phyloP scores from a whole-genome alignment of 441 rosid species.

The Dalechampia spathulata region DNA sequence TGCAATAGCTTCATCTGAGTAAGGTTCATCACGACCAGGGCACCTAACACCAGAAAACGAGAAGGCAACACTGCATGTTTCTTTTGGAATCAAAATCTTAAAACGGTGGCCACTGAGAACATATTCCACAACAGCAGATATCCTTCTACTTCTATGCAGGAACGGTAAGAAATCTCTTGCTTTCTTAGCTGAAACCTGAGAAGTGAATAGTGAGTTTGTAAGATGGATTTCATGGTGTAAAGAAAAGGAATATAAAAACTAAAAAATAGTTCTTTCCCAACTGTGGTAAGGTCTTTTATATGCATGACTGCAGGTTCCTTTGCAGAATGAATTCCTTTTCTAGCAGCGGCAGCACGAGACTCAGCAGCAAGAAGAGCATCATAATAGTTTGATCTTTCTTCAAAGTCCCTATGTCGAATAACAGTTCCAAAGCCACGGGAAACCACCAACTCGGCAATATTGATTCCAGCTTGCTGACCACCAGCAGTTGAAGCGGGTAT shows the following conservation, averaged over 20 bases:
- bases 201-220: conserved; percentile 11
- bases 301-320: conserved; percentile 76
- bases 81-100: conserved; percentile 88
- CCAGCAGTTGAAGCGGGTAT: conserved; percentile 31
- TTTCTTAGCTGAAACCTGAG: conserved; percentile 76
- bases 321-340: conserved; percentile 74
- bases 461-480: conserved; percentile 55
- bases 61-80: conserved; percentile 92
- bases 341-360: conserved; percentile 65
- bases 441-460: conserved; percentile 80
- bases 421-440: conserved; percentile 77
- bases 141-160: conserved; percentile 63
- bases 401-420: conserved; percentile 84
- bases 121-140: conserved; percentile 87
- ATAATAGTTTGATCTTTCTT: conserved; percentile 91
- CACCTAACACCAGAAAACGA: conserved; percentile 98
- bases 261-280: conserved; percentile 18
- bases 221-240: background rate
- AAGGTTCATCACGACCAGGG: conserved; percentile 92
- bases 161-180: conserved; percentile 87
- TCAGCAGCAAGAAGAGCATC: conserved; percentile 93
- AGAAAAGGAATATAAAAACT: background rate
- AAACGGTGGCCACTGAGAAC: conserved; percentile 98
- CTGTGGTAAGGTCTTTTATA: conserved; percentile 68
- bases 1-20: conserved; percentile 91